A percentile compares a stretch with the other conserved stretches of the same genome.
These are phyloP conservation scores for Adenanthera pavonina DNA, from an alignment of 306 rosid genomes.

Conservation along the genomic window DNA sequence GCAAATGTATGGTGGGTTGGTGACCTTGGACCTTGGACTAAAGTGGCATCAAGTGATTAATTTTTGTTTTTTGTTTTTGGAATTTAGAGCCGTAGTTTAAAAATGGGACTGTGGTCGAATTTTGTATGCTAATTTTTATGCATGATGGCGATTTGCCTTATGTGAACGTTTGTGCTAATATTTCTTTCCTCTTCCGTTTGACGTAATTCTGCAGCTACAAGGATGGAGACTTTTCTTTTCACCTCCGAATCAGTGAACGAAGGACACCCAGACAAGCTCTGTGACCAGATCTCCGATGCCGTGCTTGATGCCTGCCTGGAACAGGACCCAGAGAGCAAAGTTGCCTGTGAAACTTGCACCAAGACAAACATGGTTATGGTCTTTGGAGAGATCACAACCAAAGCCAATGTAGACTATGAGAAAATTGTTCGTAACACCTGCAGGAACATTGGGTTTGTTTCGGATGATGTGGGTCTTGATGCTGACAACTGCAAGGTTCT, in stretches of 20 bases:
- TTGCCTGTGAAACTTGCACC: constrained; percentile 57
- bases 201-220: constrained; percentile 21
- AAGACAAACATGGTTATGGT: constrained; percentile 61
- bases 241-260: constrained; percentile 62
- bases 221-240: constrained; percentile 52
- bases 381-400: constrained; percentile 56
- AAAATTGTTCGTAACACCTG: constrained; percentile 53
- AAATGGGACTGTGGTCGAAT: background rate
- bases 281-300: constrained; percentile 59
- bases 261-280: constrained; percentile 60
- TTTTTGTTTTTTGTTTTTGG: background rate
- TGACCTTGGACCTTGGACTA: background rate
- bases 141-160: background rate
- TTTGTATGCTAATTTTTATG: background rate
- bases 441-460: constrained; percentile 53
- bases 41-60: background rate
- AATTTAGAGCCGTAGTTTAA: background rate
- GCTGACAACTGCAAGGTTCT: constrained; percentile 56
- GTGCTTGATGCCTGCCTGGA: constrained; percentile 54
- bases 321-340: constrained; percentile 56
- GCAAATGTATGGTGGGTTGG: background rate
- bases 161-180: constrained; percentile 6
- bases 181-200: background rate
- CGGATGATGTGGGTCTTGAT: constrained; percentile 56
- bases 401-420: constrained; percentile 53